These are phyloP conservation scores for Iberis amara DNA, from an alignment of 441 rosid species.

Conservation along the genomic window DNA sequence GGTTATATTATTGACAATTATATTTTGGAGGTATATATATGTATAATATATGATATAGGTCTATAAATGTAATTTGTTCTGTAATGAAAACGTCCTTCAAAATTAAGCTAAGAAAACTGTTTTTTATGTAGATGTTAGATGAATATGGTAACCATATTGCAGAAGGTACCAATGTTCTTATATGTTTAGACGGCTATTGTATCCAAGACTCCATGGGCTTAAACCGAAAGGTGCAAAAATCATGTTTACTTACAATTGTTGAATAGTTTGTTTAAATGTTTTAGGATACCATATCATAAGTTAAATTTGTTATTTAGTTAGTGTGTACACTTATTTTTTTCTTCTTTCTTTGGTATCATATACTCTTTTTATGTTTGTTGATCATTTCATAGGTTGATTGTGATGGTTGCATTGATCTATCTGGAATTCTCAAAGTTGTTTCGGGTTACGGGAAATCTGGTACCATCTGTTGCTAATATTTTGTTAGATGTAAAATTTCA, in stretches of 20 bases:
- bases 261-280: not conserved
- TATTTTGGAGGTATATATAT: constrained; percentile 46
- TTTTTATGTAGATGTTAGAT: constrained; percentile 33
- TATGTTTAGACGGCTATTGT: constrained; percentile 41
- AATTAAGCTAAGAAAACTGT: not conserved
- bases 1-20: constrained; percentile 37
- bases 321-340: too few relatives aligned
- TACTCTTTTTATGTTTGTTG: not conserved
- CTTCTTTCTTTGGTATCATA: not conserved
- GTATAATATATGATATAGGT: not conserved
- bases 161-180: constrained; percentile 38
- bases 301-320: too few relatives aligned
- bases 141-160: constrained; percentile 47
- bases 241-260: not conserved
- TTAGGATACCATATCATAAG: too few relatives aligned
- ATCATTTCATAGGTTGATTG: constrained; percentile 43
- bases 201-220: constrained; percentile 34
- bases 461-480: constrained; percentile 17
- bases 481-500: not conserved
- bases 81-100: not conserved
- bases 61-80: not conserved
- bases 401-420: constrained; percentile 53
- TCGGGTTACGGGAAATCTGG: constrained; percentile 56
- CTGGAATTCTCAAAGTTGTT: constrained; percentile 56
- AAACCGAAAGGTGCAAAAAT: constrained; percentile 40